Evolutionary conservation across 139 green algal genomes (phyloP).

Genomic region (Trebouxia sp.): DNA sequence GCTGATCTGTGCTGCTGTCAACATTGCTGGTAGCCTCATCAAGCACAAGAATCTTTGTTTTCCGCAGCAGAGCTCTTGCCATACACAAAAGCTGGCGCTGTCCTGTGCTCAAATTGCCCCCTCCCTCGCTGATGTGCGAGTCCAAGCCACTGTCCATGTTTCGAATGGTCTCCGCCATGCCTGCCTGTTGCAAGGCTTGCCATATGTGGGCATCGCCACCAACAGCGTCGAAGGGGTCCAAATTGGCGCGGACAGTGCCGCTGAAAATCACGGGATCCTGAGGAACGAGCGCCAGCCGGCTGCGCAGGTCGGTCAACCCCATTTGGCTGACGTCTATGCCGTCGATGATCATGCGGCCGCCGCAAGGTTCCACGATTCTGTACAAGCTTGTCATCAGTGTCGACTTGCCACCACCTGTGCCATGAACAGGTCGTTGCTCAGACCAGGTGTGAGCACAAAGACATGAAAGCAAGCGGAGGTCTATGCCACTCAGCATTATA

Average conservation of each 20-base stretch:
- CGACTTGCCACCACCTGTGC: slow-evolving; percentile 62
- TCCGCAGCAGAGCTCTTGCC: slow-evolving; percentile 68
- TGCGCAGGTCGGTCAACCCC: slow-evolving; percentile 72
- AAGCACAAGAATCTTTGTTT: slow-evolving; percentile 55
- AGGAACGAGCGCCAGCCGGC: slow-evolving; percentile 65
- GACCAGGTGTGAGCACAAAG: no score
- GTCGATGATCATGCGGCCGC: slow-evolving; percentile 72
- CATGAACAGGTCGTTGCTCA: no score
- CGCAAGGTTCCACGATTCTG: slow-evolving; percentile 76
- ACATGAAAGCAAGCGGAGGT: no score
- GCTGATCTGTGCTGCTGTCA: slow-evolving; percentile 77
- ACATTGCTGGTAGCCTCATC: slow-evolving; percentile 84
- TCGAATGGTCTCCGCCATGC: slow-evolving; percentile 34
- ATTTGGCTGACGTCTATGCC: slow-evolving; percentile 68
- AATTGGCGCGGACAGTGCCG: slow-evolving; percentile 77
- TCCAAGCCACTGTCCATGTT: slow-evolving; percentile 68
- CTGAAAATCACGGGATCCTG: slow-evolving; percentile 58
- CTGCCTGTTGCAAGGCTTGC: slow-evolving; percentile 41
- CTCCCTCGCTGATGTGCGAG: slow-evolving; percentile 74
- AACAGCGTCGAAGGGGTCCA: slow-evolving; percentile 66
- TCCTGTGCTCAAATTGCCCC: slow-evolving; percentile 80
- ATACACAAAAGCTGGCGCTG: slow-evolving; percentile 93
- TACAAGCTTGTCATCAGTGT: slow-evolving; percentile 77
- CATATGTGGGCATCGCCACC: slow-evolving; percentile 35
- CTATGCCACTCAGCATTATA: no score